Percentiles rank a stretch among this genome's conserved stretches.
phyloP scores from a whole-genome alignment of 441 rosid genomes.

The Theobroma grandiflorum region DNA sequence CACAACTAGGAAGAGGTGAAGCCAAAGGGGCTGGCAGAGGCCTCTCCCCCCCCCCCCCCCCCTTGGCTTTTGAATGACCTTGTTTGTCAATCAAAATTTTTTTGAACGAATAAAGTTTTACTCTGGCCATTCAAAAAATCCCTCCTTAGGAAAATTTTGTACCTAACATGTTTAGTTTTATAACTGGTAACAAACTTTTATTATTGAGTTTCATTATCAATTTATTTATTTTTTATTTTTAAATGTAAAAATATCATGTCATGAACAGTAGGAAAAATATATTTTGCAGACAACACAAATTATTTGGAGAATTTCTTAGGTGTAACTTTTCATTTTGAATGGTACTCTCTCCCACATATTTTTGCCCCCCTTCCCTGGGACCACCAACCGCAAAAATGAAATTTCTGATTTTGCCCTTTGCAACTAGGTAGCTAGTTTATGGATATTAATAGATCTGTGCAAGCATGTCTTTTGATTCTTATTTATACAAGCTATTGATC shows the following conservation, averaged over 20 bases:
- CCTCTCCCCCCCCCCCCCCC: background rate
- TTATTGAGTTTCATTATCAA: background rate
- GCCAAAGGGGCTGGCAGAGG: background rate
- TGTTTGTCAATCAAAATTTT: background rate
- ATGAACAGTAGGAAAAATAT: background rate
- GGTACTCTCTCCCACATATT: background rate
- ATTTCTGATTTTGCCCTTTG: slow-evolving; percentile 1
- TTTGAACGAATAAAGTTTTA: background rate
- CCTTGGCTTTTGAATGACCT: background rate
- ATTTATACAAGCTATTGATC: slow-evolving; percentile 2
- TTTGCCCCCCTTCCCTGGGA: too few relatives aligned
- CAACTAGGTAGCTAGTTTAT: slow-evolving; percentile 3
- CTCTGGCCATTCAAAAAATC: background rate
- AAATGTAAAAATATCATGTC: background rate
- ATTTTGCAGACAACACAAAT: background rate
- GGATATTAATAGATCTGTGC: background rate
- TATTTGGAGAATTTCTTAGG: background rate
- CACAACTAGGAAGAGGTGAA: background rate
- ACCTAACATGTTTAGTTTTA: background rate
- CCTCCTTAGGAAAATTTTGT: background rate
- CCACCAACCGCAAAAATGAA: background rate
- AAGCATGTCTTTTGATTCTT: background rate
- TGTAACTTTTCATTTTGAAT: background rate
- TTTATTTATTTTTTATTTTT: background rate
- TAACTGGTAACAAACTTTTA: background rate